Percentiles rank a stretch among this genome's conserved stretches.
Conservation (phyloP, 768 basidiomycete species). For the Tulasnella sp. region DNA sequence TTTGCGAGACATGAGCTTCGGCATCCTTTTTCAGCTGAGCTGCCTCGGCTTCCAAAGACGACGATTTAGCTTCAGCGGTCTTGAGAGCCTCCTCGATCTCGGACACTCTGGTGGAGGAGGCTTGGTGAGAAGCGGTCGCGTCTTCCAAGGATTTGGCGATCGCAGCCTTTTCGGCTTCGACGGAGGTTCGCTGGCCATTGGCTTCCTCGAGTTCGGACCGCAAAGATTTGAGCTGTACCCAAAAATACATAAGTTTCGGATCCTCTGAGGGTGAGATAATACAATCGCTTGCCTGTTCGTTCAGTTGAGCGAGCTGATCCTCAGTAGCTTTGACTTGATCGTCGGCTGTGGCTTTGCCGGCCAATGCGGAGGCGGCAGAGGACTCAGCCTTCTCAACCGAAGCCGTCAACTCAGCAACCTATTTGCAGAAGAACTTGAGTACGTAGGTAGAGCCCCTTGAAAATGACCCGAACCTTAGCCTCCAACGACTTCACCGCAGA, state of each 20-base stretch:
- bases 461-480: not conserved
- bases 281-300: not conserved
- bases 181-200: not conserved
- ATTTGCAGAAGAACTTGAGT: not conserved
- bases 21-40: not conserved
- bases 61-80: not conserved
- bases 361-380: not conserved
- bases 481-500: not conserved
- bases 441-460: not conserved
- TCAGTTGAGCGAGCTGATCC: not conserved
- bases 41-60: not conserved
- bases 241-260: not conserved
- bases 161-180: not conserved
- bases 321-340: not conserved
- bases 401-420: not conserved
- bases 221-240: not conserved
- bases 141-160: not conserved
- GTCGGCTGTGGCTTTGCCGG: not conserved
- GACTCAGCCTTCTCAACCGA: not conserved
- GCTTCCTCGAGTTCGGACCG: not conserved
- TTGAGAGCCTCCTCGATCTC: not conserved
- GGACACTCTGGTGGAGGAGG: not conserved
- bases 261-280: not conserved
- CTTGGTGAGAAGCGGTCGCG: not conserved
- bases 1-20: not conserved